Evolutionary conservation across 129 eudicot species (phyloP), one percentile per base, ranked within the genome.

Genomic region (Oenanthe sinensis): DNA sequence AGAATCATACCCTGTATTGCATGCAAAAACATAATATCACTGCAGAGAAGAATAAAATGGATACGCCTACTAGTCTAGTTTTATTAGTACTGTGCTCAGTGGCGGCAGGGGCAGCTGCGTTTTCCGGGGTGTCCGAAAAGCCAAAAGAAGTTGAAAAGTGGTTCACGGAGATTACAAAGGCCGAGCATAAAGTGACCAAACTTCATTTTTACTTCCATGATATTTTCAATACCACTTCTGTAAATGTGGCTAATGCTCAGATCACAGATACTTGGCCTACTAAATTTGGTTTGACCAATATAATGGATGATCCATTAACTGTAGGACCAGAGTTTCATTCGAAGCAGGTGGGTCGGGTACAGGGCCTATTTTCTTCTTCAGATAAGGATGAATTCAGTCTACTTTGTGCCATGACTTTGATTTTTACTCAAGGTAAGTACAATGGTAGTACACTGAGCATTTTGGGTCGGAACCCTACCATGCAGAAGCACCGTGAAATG

Each of bases 251-350:
- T 15, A 22, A 44, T 72, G 33, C 76, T 8, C 28, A 72, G 4
- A 72, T n/a, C 33, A 72, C 76, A 12, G 2, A n/a, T 4, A 43
- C 36, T 40, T 72, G 54, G 22, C 54, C 39, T 11, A 72, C 76
- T 9, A 22, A 40, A 44, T 72, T 72, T 13, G 76, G 76, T 3
- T 6, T 72, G 16, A 20, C 76, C 13, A 44, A 43, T 11, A 72
- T 72, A 72, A 72, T 72, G 76, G 76, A 72, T n/a, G 76, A 72
- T 43, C 76, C 76, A 5, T 11, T 72, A n/a, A 72, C 76, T 5
- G 37, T 24, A 44, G 76, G 76, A 12, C 76, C 76, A 0, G 76
- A 72, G 28, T 72, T 72, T 24, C 1, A 43, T 24, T 72, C 76
- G 5, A 72, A 72, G 76, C 76, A 43, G 54, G 76, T 72, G 37